These are phyloP conservation scores for Bothriochloa decipiens DNA, from an alignment of 176 grass and related monocot genomes.

Conservation along the genomic window DNA sequence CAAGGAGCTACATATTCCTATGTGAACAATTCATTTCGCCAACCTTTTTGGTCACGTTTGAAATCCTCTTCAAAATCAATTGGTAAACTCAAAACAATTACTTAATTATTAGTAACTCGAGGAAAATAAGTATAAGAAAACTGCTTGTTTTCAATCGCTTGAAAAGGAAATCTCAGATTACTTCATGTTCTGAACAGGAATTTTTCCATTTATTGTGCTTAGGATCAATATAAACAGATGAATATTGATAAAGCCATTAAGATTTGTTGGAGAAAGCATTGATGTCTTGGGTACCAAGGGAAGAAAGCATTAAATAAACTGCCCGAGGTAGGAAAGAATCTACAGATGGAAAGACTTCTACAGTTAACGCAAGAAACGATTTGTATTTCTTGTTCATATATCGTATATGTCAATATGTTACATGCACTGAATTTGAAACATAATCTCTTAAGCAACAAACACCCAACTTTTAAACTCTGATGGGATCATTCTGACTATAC, in stretches of 20 bases:
- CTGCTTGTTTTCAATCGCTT: background rate
- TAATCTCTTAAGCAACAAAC: background rate
- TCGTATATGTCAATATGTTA: background rate
- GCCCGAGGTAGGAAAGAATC: conserved; percentile 39
- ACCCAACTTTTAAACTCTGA: background rate
- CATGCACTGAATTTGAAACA: background rate
- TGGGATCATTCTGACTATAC: background rate
- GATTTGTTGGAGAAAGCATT: conserved; percentile 2
- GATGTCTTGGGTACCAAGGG: background rate
- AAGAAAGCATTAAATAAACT: conserved; percentile 24
- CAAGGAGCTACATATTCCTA: background rate
- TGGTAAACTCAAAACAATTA: conserved; percentile 7
- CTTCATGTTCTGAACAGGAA: background rate
- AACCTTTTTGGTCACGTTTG: background rate
- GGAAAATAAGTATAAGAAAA: background rate
- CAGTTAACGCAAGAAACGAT: background rate
- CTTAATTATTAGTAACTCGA: background rate
- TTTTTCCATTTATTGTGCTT: background rate
- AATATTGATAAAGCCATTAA: background rate
- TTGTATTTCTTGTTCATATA: background rate
- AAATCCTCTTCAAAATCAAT: conserved; percentile 1
- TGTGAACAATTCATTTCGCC: background rate
- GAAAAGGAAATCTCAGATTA: background rate
- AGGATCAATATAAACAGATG: background rate
- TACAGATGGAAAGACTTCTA: background rate